Percentiles rank a stretch among this genome's conserved stretches.
phyloP scores from a whole-genome alignment of 495 filamentous ascomycete species.

The Penicillium tannophilum region DNA sequence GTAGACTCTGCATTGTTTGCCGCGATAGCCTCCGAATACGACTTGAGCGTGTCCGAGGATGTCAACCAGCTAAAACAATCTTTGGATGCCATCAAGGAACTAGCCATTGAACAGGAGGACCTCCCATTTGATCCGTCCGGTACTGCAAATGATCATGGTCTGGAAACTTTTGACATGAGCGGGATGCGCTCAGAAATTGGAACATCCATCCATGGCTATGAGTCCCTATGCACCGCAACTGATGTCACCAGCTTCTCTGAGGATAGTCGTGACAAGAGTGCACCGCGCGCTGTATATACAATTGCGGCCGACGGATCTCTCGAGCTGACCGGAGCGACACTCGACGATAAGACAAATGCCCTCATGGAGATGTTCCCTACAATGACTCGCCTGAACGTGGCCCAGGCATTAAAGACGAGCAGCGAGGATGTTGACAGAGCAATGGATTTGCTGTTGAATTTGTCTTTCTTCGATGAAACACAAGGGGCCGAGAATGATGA shows the following conservation, averaged over 20 bases:
- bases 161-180: conserved; percentile 16
- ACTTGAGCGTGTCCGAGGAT: conserved; percentile 49
- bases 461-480: conserved; percentile 67
- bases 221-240: conserved; percentile 24
- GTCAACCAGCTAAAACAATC: conserved; percentile 54
- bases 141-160: conserved; percentile 32
- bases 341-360: conserved; percentile 56
- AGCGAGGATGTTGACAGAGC: conserved; percentile 64
- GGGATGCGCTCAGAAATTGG: conserved; percentile 7
- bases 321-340: conserved; percentile 50
- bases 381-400: conserved; percentile 63
- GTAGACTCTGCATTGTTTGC: conserved; percentile 65
- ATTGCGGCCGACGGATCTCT: conserved; percentile 35
- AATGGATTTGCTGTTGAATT: conserved; percentile 80
- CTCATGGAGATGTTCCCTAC: conserved; percentile 72
- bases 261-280: neutral
- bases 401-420: conserved; percentile 63
- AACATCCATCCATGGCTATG: conserved; percentile 7
- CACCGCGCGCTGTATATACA: conserved; percentile 29
- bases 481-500: conserved; percentile 33
- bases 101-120: conserved; percentile 64
- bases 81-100: conserved; percentile 59
- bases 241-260: conserved; percentile 43
- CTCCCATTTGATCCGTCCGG: conserved; percentile 80
- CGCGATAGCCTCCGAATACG: conserved; percentile 68